Evolutionary conservation across 2,329 filamentous ascomycete genomes (phyloP).

Genomic region (Stenocarpella maydis): DNA sequence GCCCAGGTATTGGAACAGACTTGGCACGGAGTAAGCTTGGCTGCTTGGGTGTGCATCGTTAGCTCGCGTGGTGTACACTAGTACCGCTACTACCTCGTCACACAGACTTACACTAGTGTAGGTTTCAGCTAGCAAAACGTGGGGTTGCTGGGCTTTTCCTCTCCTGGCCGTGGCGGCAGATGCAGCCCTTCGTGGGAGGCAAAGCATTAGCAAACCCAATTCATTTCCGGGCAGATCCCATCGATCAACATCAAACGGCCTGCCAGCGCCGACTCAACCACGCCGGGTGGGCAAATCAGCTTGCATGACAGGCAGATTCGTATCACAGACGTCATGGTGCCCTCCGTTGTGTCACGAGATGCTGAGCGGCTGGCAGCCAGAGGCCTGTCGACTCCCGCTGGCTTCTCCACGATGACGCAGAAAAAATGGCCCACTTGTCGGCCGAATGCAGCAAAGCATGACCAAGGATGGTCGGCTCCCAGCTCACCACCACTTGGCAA

Average conservation of each 20-base stretch:
- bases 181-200: neutral
- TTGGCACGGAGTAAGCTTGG: constrained; percentile 14
- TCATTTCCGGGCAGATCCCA: constrained; percentile 3
- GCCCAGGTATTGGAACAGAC: constrained; percentile 12
- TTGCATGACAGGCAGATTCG: constrained; percentile 1
- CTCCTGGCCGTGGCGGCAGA: neutral
- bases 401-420: constrained; percentile 16
- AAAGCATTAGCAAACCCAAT: constrained; percentile 19
- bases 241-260: constrained; percentile 8
- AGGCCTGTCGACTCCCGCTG: neutral
- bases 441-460: constrained; percentile 21
- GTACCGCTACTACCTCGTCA: constrained; percentile 10
- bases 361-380: neutral
- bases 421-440: constrained; percentile 17
- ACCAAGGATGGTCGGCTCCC: constrained; percentile 10
- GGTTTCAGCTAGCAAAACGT: constrained; percentile 18
- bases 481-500: constrained; percentile 20
- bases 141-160: constrained; percentile 19
- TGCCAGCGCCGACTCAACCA: neutral
- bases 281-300: neutral
- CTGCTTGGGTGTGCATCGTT: neutral
- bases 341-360: neutral
- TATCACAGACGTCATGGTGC: constrained; percentile 9
- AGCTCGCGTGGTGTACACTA: too few relatives aligned
- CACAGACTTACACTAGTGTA: constrained; percentile 8